These are phyloP conservation scores for Nepenthes gracilis DNA, from an alignment of 148 eudicot genomes.

Conservation along the genomic window DNA sequence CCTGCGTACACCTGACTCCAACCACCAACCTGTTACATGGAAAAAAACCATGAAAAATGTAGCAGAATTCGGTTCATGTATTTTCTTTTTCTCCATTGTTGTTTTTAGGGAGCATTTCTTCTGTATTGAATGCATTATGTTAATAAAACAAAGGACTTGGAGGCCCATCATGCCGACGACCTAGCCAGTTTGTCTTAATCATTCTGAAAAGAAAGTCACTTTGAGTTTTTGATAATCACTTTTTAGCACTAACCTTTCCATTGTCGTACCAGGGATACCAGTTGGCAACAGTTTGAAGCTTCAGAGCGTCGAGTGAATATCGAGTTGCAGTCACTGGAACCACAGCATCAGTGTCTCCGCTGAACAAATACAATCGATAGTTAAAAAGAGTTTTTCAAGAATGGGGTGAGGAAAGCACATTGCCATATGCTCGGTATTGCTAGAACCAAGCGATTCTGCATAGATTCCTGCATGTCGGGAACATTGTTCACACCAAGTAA, in stretches of 20 bases:
- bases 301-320: constrained; percentile 71
- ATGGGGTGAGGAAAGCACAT: constrained; percentile 4
- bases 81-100: not conserved
- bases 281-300: constrained; percentile 56
- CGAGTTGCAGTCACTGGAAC: constrained; percentile 96
- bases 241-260: constrained; percentile 44
- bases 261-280: constrained; percentile 93
- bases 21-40: constrained; percentile 60
- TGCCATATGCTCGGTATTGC: no score
- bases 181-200: no score
- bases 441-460: no score
- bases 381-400: not conserved
- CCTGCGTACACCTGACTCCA: constrained; percentile 95
- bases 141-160: no score
- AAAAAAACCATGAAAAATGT: not conserved
- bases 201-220: no score
- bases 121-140: no score
- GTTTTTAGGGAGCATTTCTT: not conserved
- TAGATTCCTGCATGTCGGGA: no score
- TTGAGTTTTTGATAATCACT: no score
- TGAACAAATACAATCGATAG: constrained; percentile 3
- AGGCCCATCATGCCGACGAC: no score
- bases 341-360: constrained; percentile 79
- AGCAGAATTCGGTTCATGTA: not conserved
- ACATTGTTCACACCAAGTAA: no score